Base-by-base conservation (phyloP, 345 rosid species). In the Populus ilicifolia region DNA sequence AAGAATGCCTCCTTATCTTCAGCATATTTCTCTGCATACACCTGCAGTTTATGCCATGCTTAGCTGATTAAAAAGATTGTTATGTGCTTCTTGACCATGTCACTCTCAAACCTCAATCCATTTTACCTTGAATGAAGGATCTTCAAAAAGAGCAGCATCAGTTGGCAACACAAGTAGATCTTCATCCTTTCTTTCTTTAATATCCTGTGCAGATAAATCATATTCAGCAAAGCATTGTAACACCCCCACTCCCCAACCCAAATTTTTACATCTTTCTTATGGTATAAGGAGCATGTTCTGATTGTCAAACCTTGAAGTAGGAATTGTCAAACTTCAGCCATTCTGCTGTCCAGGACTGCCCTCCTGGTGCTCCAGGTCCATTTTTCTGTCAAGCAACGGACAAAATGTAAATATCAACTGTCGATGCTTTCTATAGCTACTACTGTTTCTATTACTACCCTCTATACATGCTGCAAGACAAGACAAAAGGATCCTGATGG, bases 321-420 rank as follows among this genome's bases (percentile, higher is more conserved):
- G 96, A 95, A 73, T 95, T 93, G 80, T 95, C 98, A 82, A 95
- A 95, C 83, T 91, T 91, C 82, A 95, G 88, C 99, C 99, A 95
- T 80, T 95, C 81, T 83, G 78, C 89, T 6, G 99, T 95, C 99
- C 99, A 93, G 12, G 99, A 95, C 75, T 93, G 98, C 84, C 99
- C 99, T 78, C 98, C 97, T 75, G 97, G 89, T 85, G 96, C 98
- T 83, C 97, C 99, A 2, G 97, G 99, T 39, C 99, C 98, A 76
- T 87, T 82, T 89, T 93, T 91, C 99, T 95, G 97, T 77, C 75
- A 83, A 64, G 44, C 44, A 78, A 43, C 54, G 69, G 59, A 76
- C 29, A 72, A 16, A 43, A 67, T n/a, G 80, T 78, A 66, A 75
- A 75, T 77, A 52, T 52, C 75, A 56, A 27, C n/a, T 39, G 12